Base-by-base conservation (phyloP, 495 filamentous ascomycete genomes). In the Penicillium steckii region DNA sequence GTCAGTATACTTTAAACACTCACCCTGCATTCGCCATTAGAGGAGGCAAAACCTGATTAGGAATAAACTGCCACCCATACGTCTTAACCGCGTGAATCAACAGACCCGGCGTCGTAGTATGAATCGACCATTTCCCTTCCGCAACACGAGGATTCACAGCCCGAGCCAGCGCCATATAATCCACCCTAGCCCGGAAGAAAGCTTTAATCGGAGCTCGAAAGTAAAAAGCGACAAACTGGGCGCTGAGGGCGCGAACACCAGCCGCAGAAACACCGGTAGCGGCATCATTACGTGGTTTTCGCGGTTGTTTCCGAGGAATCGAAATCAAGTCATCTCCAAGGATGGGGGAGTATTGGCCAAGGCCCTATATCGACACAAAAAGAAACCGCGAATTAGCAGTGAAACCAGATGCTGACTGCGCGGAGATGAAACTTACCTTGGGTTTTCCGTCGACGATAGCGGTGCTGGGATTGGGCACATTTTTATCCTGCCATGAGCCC, bases 161-260 rank as follows among this genome's bases (percentile, higher is more conserved):
- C 59, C 84, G 69, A 29, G 85, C 84, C 73, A 84, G 85, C 32
- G 81, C 84, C 80, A 78, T 68, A 77, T 87, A 96, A 77, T 96
- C 91, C 55, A 96, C 89, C 47, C 91, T 75, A 3, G 86, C 90
- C 46, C 88, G 81, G 66, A 96, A 93, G 67, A 96, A 96, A 3
- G 90, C 86, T 66, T 95, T 95, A 24, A 89, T 85, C 2, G 91
- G 91, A 2, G 89, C 88, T 51, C 91, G 76, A 59, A 95, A 96
- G 67, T 94, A 96, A 58, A 95, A 95, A 21, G 90, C 85, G 35
- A 95, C 77, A 42, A 86, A 67, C 59, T 91, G 88, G 3, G 89
- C 84, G 59, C 84, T 88, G 48, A 95, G 61, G 22, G 91, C 90
- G 46, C 91, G 85, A 37, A 88, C 85, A 26, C 88, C 80, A 8